Base-by-base conservation (phyloP, 345 rosid genomes). In the Camelina laxa region DNA sequence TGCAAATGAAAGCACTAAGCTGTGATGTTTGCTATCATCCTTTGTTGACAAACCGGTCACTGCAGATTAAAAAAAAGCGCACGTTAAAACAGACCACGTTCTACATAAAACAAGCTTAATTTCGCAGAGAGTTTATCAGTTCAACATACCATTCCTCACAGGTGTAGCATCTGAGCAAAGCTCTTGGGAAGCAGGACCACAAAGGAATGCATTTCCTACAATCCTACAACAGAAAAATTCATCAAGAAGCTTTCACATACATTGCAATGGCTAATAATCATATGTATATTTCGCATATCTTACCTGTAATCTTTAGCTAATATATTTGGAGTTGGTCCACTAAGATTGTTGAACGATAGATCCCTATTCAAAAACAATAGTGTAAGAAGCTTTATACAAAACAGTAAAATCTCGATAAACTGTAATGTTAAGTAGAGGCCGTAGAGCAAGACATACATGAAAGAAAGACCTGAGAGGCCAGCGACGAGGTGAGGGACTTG, bases 231-330 rank as follows among this genome's bases (percentile, higher is more conserved):
- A 59, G 14, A 7, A 35, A 35, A 30, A 13, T 1, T 6, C 0
- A 16, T 70, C 47, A 70, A 57, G 61, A 56, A 31, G 48, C 60
- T 63, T 63, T 47, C 50, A 69, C 60, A 35, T 58, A 47, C 13
- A 22, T 57, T 56, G 5, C 7, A 20, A 50, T 4, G 15, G 30
- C 56, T 20, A 10, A 10, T 10, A 62, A 22, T 24, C 9, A 21
- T 70, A 21, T 70, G 47, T 0, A 13, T 13, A 12, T 22, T 27
- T 12, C 0, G 38, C 15, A 4, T 44, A 56, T 63, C 68, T 82
- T 69, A 92, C 97, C 97, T 89, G 77, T 91, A 92, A 71, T 77
- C 96, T 66, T 90, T 95, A 9, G 97, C 99, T 67, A 85, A 79
- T 66, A 92, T 92, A 65, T 76, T 90, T 9, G 97, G 99, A 13